Conservation (phyloP, 768 basidiomycete species). For the Lepiota subincarnata region DNA sequence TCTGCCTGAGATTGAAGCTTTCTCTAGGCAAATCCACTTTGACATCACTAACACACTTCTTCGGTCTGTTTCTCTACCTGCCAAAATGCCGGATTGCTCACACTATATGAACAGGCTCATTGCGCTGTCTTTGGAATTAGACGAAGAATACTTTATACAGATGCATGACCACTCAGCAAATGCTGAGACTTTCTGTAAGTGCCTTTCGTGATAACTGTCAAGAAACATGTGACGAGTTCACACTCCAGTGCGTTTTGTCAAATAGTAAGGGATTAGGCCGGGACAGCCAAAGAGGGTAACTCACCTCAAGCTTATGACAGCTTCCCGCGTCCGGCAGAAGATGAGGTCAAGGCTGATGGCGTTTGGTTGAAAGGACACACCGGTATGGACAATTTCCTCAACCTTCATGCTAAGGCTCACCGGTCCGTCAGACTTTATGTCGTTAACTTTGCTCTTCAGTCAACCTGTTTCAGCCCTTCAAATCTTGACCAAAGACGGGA, state of each 20-base stretch:
- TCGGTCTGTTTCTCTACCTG: constrained; percentile 15
- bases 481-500: constrained; percentile 35
- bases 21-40: constrained; percentile 32
- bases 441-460: constrained; percentile 43
- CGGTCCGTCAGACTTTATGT: constrained; percentile 35
- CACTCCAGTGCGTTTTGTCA: constrained; percentile 39
- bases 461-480: constrained; percentile 46
- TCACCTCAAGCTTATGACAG: constrained; percentile 17
- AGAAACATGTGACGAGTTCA: neutral
- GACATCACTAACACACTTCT: constrained; percentile 33
- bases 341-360: constrained; percentile 37
- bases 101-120: constrained; percentile 23
- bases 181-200: constrained; percentile 29
- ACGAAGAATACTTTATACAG: constrained; percentile 40
- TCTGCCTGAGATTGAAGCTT: constrained; percentile 31
- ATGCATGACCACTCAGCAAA: constrained; percentile 32
- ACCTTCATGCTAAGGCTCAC: neutral
- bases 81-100: neutral
- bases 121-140: constrained; percentile 41
- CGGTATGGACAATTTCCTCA: constrained; percentile 21
- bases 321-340: constrained; percentile 37
- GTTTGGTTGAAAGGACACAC: constrained; percentile 52
- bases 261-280: constrained; percentile 33
- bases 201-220: constrained; percentile 20
- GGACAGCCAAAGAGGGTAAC: neutral